Evolutionary conservation across 495 filamentous ascomycete genomes (phyloP), one percentile per base, ranked within the genome.

Genomic region (Daldinia grandis): DNA sequence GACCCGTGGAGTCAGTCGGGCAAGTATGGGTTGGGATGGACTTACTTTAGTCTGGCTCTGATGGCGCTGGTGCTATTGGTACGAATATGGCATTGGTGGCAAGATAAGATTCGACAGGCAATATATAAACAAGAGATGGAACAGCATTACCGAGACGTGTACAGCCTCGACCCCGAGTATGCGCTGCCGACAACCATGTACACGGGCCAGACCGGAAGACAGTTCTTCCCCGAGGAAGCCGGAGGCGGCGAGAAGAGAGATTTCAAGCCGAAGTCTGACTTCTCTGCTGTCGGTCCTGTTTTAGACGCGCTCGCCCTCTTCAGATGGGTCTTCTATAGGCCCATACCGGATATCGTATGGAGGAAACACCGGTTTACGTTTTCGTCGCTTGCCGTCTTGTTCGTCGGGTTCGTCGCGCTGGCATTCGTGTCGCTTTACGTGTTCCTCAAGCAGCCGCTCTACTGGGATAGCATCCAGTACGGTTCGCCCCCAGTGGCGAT

Each of bases 401-500:
- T 85, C 31, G 85, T 93, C 61, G 88, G 91, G 7, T 76, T 86
- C 44, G 81, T 87, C 61, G 88, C 91, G 6, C 72, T 92, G 27
- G 81, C 86, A 2, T 94, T 97, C 73, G 87, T 91, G 37, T 87
- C 88, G 0, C 81, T 94, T n/a, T 97, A 93, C 78, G 89, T 86
- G 69, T 95, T 96, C 73, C 74, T 97, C 25, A 92, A 91, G 49
- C 92, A 94, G 67, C 93, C 93, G 2, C 82, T 94, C 8, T 97
- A 92, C 81, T 95, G 91, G 84, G 82, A 91, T 75, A 92, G 90
- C 75, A 95, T 96, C 69, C 82, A 81, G 30, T 93, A 87, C 61
- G 95, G 95, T 33, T 97, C 95, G 4, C 95, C 95, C 42, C 95
- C 95, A 7, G 76, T 98, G 25, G 93, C 94, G 25, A 91, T 97